Base-by-base conservation (phyloP, 1,139 yeast species). In the Scheffersomyces lignicola region DNA sequence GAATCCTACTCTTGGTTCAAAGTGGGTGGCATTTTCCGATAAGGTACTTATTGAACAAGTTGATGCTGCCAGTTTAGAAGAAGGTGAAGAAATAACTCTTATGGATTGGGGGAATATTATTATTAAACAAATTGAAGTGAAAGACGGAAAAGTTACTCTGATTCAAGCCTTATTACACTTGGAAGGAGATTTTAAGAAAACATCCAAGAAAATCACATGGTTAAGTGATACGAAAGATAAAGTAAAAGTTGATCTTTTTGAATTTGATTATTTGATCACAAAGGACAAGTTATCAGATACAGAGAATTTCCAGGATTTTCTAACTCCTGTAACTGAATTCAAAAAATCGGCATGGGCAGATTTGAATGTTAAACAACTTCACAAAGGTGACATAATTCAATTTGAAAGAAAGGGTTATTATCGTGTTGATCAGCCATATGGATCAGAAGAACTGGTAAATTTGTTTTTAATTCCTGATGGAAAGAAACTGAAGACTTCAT, bases 71-170 rank as follows among this genome's bases (percentile, higher is more conserved):
- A 67, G 79, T 13, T 67, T 85, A 42, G 76, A 66, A 26, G 81
- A 76, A 35, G 70, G 67, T 36, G 96, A 88, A 64, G 96, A 88
- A 65, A 73, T 88, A 43, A 88, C 96, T 27, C 74, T 88, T 53
- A 88, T 88, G 96, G 96, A 88, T 68, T 88, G 96, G 96, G 96
- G 96, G 73, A 88, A 88, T 55, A 85, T 80, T 37, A 82, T 88
- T 48, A 69, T 87, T 45, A 75, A 83, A 51, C 78, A 78, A 63
- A 74, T 87, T 53, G 63, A 66, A 57, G 80, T 76, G 60, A 80
- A 71, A 44, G 75, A 72, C 36, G 74, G 67, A 31, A 50, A 69
- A 20, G 83, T 82, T 36, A 69, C 68, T 34, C 65, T 78, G 4
- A 65, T 88, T 43, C 83, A 78, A 41, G 95, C 86, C 44, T 81